Conservation (phyloP, 2,329 filamentous ascomycete genomes). For the Nigrospora sphaerica region DNA sequence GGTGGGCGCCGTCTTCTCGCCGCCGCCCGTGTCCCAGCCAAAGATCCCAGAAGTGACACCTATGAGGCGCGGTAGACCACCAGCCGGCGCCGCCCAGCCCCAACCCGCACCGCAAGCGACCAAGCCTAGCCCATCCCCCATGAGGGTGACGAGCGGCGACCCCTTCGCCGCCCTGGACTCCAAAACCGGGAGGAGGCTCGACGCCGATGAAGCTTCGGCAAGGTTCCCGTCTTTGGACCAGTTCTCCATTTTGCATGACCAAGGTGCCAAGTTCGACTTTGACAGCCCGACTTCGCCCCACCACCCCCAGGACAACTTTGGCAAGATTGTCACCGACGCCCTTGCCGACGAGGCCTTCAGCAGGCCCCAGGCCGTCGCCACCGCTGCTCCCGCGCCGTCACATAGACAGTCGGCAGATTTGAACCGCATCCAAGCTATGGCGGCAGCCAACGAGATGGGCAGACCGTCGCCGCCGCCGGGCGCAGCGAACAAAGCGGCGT, state of each 20-base stretch:
- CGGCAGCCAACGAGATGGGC: conserved; percentile 10
- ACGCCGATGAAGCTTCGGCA: conserved; percentile 72
- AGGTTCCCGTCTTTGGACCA: conserved; percentile 89
- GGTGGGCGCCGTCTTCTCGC: conserved; percentile 75
- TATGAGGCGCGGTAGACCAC: conserved; percentile 84
- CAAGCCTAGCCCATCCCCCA: conserved; percentile 61
- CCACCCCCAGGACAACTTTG: conserved; percentile 45
- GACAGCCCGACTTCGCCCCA: conserved; percentile 45
- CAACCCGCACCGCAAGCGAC: conserved; percentile 27
- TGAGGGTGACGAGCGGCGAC: conserved; percentile 64
- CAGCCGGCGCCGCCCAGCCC: conserved; percentile 37
- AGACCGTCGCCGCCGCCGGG: conserved; percentile 23
- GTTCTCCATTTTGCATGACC: conserved; percentile 83
- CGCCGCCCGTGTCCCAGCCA: conserved; percentile 63
- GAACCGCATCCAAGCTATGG: conserved; percentile 19
- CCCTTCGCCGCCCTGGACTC: conserved; percentile 88
- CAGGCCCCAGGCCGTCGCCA: conserved; percentile 24
- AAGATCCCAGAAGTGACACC: conserved; percentile 83
- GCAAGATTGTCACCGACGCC: conserved; percentile 64
- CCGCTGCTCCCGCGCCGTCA: conserved; percentile 15
- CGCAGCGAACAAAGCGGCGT: conserved; percentile 24
- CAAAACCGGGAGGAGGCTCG: conserved; percentile 40
- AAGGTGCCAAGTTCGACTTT: conserved; percentile 79
- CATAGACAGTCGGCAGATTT: conserved; percentile 23
- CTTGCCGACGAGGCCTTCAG: conserved; percentile 82